A percentile compares a stretch with the other conserved stretches of the same genome.
These are phyloP conservation scores for Lignosus rhinocerotis DNA, from an alignment of 1,284 basidiomycete genomes.

Conservation along the genomic window DNA sequence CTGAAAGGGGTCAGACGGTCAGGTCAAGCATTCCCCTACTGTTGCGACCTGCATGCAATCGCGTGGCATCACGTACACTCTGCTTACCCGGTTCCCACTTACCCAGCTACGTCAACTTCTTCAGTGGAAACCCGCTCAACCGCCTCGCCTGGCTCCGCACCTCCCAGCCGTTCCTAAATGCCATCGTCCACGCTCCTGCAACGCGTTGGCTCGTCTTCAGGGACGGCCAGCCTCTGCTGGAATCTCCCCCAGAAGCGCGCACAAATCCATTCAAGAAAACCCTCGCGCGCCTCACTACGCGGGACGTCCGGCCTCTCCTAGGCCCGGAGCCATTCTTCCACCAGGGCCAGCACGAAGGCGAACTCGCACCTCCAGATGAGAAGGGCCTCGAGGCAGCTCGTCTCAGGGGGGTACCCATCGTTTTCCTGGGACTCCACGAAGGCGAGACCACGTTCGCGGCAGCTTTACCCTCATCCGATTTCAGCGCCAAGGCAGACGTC, in stretches of 20 bases:
- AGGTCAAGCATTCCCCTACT: not conserved
- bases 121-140: slow-evolving; percentile 81
- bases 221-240: slow-evolving; percentile 61
- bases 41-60: not conserved
- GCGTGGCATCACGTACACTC: slow-evolving; percentile 9
- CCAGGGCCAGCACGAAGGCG: slow-evolving; percentile 58
- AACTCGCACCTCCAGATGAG: slow-evolving; percentile 41
- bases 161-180: slow-evolving; percentile 71
- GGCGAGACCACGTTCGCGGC: slow-evolving; percentile 39
- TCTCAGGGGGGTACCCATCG: slow-evolving; percentile 53
- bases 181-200: slow-evolving; percentile 55
- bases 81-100: slow-evolving; percentile 22
- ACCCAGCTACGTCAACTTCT: slow-evolving; percentile 53
- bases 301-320: slow-evolving; percentile 49
- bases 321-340: slow-evolving; percentile 60
- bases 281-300: slow-evolving; percentile 56
- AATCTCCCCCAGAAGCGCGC: slow-evolving; percentile 25
- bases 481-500: slow-evolving; percentile 41
- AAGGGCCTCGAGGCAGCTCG: slow-evolving; percentile 64
- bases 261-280: slow-evolving; percentile 27
- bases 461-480: slow-evolving; percentile 64
- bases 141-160: slow-evolving; percentile 84
- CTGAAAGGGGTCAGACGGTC: not conserved
- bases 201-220: slow-evolving; percentile 79
- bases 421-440: slow-evolving; percentile 84